These are phyloP conservation scores for Ogataea ramenticola DNA, from an alignment of 805 yeast genomes.

Conservation along the genomic window DNA sequence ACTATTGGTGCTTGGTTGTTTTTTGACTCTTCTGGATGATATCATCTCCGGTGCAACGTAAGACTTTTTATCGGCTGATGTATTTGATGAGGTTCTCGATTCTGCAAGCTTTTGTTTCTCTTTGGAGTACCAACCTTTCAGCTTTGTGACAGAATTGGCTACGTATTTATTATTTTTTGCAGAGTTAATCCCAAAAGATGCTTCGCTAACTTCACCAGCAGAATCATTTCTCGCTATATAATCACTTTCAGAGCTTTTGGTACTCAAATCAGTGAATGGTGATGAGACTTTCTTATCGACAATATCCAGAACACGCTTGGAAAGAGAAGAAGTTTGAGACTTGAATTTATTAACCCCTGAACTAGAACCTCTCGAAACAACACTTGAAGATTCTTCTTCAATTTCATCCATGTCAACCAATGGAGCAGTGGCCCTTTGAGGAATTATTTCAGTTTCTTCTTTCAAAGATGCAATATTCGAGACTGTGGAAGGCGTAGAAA, in stretches of 20 bases:
- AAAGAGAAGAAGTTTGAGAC: slow-evolving; percentile 7
- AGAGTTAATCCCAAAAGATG: slow-evolving; percentile 18
- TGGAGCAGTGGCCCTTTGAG: not conserved
- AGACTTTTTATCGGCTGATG: slow-evolving; percentile 3
- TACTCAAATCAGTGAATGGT: slow-evolving; percentile 8
- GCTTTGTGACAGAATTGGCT: slow-evolving; percentile 43
- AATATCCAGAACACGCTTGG: slow-evolving; percentile 8
- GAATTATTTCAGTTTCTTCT: not conserved
- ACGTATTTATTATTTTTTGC: slow-evolving; percentile 16
- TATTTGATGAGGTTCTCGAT: not conserved
- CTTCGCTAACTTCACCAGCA: slow-evolving; percentile 18
- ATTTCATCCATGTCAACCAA: not conserved
- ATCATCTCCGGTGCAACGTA: slow-evolving; percentile 60
- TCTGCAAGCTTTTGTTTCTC: slow-evolving; percentile 25
- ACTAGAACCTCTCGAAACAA: slow-evolving; percentile 1
- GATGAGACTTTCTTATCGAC: slow-evolving; percentile 5
- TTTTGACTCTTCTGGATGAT: slow-evolving; percentile 37
- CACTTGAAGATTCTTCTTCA: not conserved
- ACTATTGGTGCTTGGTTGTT: not conserved
- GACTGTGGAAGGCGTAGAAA: slow-evolving; percentile 3
- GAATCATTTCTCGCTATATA: no score
- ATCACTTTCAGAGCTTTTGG: not conserved
- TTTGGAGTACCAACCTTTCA: slow-evolving; percentile 65
- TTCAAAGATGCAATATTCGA: not conserved
- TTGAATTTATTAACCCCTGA: slow-evolving; percentile 5